phyloP scores from a whole-genome alignment of 257 asterid genomes.

The Nicotiana benthamiana region DNA sequence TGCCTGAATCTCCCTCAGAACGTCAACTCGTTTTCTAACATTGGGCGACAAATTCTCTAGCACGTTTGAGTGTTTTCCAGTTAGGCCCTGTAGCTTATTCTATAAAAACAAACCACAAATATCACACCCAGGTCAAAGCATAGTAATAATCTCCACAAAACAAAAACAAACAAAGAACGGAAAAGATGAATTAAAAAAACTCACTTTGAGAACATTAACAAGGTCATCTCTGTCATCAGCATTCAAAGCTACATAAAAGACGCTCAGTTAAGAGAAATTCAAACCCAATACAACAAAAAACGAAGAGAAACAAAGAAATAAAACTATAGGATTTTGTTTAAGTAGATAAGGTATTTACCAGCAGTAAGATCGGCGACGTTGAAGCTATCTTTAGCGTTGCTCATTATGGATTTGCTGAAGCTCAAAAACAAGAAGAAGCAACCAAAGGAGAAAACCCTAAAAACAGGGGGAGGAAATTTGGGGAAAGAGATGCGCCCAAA shows the following conservation, averaged over 20 bases:
- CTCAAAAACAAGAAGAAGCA: no score
- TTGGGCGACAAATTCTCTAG: conserved; percentile 39
- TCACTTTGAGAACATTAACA: conserved; percentile 62
- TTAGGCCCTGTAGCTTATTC: conserved; percentile 54
- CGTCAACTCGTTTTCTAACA: conserved; percentile 56
- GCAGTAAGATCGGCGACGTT: conserved; percentile 28
- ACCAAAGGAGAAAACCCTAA: no score
- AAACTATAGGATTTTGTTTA: no score
- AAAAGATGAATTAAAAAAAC: neutral
- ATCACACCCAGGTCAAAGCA: neutral
- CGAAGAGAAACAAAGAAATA: neutral
- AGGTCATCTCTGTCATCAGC: conserved; percentile 56
- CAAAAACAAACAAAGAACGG: neutral
- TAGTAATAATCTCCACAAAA: neutral
- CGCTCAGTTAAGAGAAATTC: neutral
- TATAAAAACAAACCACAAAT: conserved; percentile 13
- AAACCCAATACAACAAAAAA: neutral
- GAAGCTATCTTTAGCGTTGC: conserved; percentile 23
- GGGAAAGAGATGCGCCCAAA: neutral
- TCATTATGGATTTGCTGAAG: conserved; percentile 1
- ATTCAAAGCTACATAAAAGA: conserved; percentile 44
- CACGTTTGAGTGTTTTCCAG: conserved; percentile 48
- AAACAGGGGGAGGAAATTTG: no score
- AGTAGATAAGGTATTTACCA: neutral
- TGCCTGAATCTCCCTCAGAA: conserved; percentile 50